A percentile compares a stretch with the other conserved stretches of the same genome.
Evolutionary conservation across 345 rosid genomes (phyloP).

Genomic region (Bruguiera parviflora): DNA sequence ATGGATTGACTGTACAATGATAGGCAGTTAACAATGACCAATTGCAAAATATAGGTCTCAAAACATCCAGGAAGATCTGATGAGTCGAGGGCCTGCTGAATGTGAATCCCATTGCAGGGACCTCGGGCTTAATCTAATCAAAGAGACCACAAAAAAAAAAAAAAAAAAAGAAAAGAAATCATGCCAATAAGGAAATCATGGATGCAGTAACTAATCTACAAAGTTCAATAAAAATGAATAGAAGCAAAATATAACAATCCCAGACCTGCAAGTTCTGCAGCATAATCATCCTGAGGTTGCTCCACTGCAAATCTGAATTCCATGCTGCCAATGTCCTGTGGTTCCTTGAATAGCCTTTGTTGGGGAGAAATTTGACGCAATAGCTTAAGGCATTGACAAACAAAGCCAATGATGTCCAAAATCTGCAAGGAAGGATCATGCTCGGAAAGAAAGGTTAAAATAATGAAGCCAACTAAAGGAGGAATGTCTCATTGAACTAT

Average conservation of each 20-base stretch:
- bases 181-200: neutral
- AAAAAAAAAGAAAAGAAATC: too few species aligned
- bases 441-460: neutral
- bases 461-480: constrained; percentile 13
- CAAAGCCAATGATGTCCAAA: constrained; percentile 70
- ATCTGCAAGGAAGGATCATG: constrained; percentile 39
- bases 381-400: constrained; percentile 81
- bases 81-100: too few species aligned
- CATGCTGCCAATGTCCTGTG: constrained; percentile 90
- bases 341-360: constrained; percentile 97
- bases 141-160: too few species aligned
- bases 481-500: neutral
- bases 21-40: too few species aligned
- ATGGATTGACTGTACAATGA: too few species aligned
- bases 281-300: constrained; percentile 94
- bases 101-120: too few species aligned
- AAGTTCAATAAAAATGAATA: neutral
- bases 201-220: neutral
- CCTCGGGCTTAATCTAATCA: too few species aligned
- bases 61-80: too few species aligned
- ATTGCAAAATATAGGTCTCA: too few species aligned
- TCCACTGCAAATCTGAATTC: constrained; percentile 94
- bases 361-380: constrained; percentile 71
- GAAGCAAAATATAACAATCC: constrained; percentile 15
- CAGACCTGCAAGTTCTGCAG: constrained; percentile 90